phyloP scores from a whole-genome alignment of 2,329 filamentous ascomycete genomes.

The Arthrobotrys conoides region DNA sequence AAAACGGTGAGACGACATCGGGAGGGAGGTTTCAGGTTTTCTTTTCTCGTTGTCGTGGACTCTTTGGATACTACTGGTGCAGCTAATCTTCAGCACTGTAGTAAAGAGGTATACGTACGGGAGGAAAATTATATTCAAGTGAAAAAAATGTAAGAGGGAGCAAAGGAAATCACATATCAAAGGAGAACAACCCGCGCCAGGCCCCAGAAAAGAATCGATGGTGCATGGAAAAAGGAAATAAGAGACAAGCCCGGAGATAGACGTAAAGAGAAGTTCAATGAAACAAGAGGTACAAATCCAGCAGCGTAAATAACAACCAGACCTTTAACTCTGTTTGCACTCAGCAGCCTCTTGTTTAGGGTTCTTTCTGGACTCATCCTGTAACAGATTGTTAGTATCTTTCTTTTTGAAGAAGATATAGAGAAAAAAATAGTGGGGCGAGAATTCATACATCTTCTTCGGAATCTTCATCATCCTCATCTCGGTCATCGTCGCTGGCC shows the following conservation, averaged over 20 bases:
- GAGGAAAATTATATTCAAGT: constrained; percentile 53
- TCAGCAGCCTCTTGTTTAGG: constrained; percentile 94
- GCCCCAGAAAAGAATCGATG: constrained; percentile 65
- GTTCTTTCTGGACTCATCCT: constrained; percentile 85
- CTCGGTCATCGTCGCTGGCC: constrained; percentile 79
- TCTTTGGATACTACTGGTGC: constrained; percentile 48
- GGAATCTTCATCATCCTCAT: constrained; percentile 84
- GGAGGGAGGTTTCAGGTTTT: constrained; percentile 21
- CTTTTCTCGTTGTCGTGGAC: constrained; percentile 45
- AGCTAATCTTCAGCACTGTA: constrained; percentile 39
- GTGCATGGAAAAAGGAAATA: constrained; percentile 46
- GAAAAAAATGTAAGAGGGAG: constrained; percentile 47
- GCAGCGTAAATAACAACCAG: constrained; percentile 57
- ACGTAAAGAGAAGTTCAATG: constrained; percentile 64
- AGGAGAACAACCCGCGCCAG: constrained; percentile 63
- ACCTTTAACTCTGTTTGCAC: constrained; percentile 90
- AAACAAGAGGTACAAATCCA: constrained; percentile 64
- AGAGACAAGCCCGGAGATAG: constrained; percentile 51
- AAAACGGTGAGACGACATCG: constrained; percentile 8
- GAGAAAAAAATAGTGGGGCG: constrained; percentile 62
- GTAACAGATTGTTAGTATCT: constrained; percentile 54
- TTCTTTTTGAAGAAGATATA: neutral
- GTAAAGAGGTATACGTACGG: constrained; percentile 33
- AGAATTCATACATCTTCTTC: constrained; percentile 75
- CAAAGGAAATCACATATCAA: constrained; percentile 56